Percentiles rank a stretch among this genome's conserved stretches.
Conservation (phyloP, 306 rosid genomes). For the Mimosa bimucronata region DNA sequence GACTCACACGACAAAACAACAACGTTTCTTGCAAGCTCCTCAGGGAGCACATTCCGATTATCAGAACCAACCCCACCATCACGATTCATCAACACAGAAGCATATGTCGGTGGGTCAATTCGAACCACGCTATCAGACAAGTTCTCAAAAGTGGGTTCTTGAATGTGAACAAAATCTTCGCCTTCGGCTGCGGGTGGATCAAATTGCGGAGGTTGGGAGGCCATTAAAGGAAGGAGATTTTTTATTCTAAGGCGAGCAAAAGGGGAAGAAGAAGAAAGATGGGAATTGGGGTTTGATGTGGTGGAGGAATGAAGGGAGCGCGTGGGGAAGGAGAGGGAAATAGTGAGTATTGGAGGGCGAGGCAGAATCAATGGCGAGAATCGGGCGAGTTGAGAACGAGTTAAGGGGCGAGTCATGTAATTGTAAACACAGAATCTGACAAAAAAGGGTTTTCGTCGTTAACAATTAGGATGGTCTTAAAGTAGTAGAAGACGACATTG, state of each 20-base stretch:
- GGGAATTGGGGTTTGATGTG: slow-evolving; percentile 13
- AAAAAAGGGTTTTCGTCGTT: neutral
- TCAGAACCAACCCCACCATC: slow-evolving; percentile 45
- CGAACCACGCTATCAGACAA: slow-evolving; percentile 76
- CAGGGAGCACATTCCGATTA: slow-evolving; percentile 57
- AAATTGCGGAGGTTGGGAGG: slow-evolving; percentile 48
- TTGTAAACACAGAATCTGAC: slow-evolving; percentile 18
- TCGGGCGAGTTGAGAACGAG: slow-evolving; percentile 54
- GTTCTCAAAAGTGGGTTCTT: slow-evolving; percentile 62
- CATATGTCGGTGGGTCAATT: slow-evolving; percentile 54
- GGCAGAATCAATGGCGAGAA: slow-evolving; percentile 30
- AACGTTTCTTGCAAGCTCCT: slow-evolving; percentile 74
- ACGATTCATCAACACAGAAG: slow-evolving; percentile 3
- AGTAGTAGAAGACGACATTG: too few species aligned
- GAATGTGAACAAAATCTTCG: slow-evolving; percentile 80
- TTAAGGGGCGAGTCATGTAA: slow-evolving; percentile 52
- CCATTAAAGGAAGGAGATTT: slow-evolving; percentile 54
- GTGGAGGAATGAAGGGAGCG: slow-evolving; percentile 40
- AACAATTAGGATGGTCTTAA: neutral
- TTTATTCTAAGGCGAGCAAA: slow-evolving; percentile 30
- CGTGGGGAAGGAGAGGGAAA: slow-evolving; percentile 11
- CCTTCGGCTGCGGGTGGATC: slow-evolving; percentile 36
- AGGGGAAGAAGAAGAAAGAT: slow-evolving; percentile 13
- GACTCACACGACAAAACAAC: slow-evolving; percentile 76
- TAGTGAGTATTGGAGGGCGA: slow-evolving; percentile 2